Base-by-base conservation (phyloP, 129 eudicot genomes). In the Escallonia rubra region DNA sequence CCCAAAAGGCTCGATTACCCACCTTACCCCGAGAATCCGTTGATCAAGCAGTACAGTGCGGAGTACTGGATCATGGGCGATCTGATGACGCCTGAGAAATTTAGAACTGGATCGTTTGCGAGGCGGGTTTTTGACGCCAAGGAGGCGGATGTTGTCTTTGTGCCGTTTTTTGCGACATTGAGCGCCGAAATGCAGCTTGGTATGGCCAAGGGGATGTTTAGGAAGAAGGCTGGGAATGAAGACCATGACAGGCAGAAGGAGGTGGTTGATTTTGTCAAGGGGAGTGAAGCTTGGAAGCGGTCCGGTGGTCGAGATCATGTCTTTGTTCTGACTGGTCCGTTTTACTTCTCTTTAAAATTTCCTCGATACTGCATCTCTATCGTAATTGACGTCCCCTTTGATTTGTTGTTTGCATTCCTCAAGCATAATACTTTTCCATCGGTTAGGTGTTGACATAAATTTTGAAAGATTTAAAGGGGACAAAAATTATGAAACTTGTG, bases 21-120 rank as follows among this genome's bases (percentile, higher is more conserved):
- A 8, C 73, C 70, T 0, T 94, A 89, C 68, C 95, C 97, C 3
- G 96, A 94, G 73, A 94, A 82, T 55, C 99, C 97, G 15, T 53
- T 94, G 78, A 94, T 94, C 65, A 94, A 94, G 62, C 97, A 94
- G 82, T 94, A 94, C 80, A 94, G 93, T 66, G 96, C 96, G 1
- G 99, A 93, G 86, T 93, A 93, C 60, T 93, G 96, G 99, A 84
- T 93, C 76, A 59, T 85, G 85, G 99, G 96, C 9, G 99, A 93
- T 71, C 53, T 93, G 50, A 54, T 87, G 68, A 83, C 99, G 7
- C 82, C 83, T 49, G 86, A 77, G 45, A 69, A 84, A 6, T 14
- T 71, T 45, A 81, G 92, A 74, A 52, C 14, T 38, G 83, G 67
- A 65, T 93, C 99, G 57, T 84, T 93, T 70, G 96, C 96, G 4